phyloP scores from a whole-genome alignment of 441 rosid genomes.

The Isatis lusitanica region DNA sequence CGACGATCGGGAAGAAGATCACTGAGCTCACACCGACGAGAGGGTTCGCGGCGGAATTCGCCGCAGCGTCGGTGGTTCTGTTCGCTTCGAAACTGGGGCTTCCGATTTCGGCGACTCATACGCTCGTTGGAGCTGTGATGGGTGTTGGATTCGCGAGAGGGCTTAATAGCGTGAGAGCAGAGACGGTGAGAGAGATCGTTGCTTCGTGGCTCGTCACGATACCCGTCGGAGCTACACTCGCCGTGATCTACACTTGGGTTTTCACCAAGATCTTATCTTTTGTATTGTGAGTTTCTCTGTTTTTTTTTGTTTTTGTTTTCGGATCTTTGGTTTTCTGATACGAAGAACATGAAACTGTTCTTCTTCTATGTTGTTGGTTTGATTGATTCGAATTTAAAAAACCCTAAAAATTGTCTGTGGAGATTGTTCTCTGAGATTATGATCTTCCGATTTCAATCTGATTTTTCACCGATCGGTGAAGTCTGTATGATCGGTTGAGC shows the following conservation, averaged over 20 bases:
- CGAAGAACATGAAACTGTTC: slow-evolving; percentile 22
- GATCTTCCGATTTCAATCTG: neutral
- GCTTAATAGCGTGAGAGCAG: slow-evolving; percentile 82
- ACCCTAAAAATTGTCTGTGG: slow-evolving; percentile 2
- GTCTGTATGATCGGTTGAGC: neutral
- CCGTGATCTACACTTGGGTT: slow-evolving; percentile 88
- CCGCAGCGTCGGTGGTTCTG: slow-evolving; percentile 92
- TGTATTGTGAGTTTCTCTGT: slow-evolving; percentile 47
- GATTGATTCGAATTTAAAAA: slow-evolving; percentile 25
- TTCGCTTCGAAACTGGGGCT: slow-evolving; percentile 89
- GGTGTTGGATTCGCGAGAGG: slow-evolving; percentile 99
- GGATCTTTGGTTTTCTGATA: slow-evolving; percentile 16
- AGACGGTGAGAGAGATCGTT: slow-evolving; percentile 88
- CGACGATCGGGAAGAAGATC: slow-evolving; percentile 97
- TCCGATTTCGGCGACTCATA: slow-evolving; percentile 94
- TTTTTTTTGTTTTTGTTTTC: neutral
- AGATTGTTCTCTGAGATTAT: neutral
- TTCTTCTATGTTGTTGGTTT: slow-evolving; percentile 26
- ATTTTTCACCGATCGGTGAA: slow-evolving; percentile 2
- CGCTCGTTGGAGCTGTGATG: slow-evolving; percentile 98
- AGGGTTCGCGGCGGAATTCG: slow-evolving; percentile 97
- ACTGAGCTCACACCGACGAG: slow-evolving; percentile 95
- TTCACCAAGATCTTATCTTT: slow-evolving; percentile 74
- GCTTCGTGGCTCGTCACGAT: slow-evolving; percentile 93
- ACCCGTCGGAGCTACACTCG: slow-evolving; percentile 79